Conservation (phyloP, 805 yeast species). For the Saturnispora dispora region DNA sequence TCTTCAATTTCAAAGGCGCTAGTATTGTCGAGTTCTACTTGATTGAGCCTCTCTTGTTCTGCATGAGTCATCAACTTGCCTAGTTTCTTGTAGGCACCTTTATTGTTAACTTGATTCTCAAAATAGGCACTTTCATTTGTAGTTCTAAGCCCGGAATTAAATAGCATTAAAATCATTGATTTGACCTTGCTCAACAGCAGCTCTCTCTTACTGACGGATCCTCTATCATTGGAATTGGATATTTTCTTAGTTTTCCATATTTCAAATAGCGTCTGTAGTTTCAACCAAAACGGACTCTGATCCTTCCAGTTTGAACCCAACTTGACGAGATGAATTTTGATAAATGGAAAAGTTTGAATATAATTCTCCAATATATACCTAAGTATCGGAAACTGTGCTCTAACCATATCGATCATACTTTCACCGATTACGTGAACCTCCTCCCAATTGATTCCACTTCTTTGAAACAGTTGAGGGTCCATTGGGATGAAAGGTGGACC, state of each 20-base stretch:
- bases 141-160: slow-evolving; percentile 67
- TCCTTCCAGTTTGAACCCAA: slow-evolving; percentile 11
- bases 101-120: slow-evolving; percentile 24
- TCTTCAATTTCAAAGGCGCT: slow-evolving; percentile 15
- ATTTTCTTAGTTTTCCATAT: slow-evolving; percentile 64
- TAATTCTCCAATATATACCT: slow-evolving; percentile 57
- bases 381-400: slow-evolving; percentile 53
- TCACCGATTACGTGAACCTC: slow-evolving; percentile 15
- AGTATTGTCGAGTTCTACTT: slow-evolving; percentile 1
- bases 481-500: slow-evolving; percentile 66
- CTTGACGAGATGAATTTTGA: slow-evolving; percentile 38
- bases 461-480: slow-evolving; percentile 32
- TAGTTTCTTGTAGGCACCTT: slow-evolving; percentile 33
- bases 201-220: slow-evolving; percentile 62
- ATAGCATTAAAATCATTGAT: slow-evolving; percentile 54
- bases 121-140: slow-evolving; percentile 44
- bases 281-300: slow-evolving; percentile 56
- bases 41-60: slow-evolving; percentile 4
- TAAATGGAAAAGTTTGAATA: slow-evolving; percentile 66
- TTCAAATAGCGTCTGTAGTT: slow-evolving; percentile 76
- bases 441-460: slow-evolving; percentile 9
- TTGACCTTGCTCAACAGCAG: slow-evolving; percentile 53
- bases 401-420: slow-evolving; percentile 17
- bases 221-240: slow-evolving; percentile 66
- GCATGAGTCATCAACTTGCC: slow-evolving; percentile 24